Evolutionary conservation across 371 early-diverging fungal genomes (phyloP).

Genomic region (Apophysomyces variabilis): DNA sequence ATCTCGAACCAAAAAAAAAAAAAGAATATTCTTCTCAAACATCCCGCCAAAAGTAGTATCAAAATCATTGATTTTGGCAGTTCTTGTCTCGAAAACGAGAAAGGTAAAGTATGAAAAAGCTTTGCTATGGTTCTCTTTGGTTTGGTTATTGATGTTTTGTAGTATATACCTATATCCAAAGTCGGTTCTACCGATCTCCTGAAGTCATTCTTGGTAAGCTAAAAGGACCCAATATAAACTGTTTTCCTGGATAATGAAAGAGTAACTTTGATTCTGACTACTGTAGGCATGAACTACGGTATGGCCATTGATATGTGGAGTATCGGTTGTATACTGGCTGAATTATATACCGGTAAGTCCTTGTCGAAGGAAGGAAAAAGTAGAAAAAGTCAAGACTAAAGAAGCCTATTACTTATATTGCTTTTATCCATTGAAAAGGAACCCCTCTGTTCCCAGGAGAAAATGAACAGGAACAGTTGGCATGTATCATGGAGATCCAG

Average conservation of each 20-base stretch:
- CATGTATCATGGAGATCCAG: conserved; percentile 89
- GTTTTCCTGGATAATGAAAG: neutral
- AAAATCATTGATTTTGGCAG: conserved; percentile 98
- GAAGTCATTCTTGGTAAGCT: conserved; percentile 88
- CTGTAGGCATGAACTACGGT: conserved; percentile 66
- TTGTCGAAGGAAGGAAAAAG: neutral
- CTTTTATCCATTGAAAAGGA: conserved; percentile 38
- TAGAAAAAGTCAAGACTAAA: neutral
- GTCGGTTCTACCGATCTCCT: conserved; percentile 95
- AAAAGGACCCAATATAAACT: neutral
- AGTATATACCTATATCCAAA: conserved; percentile 95
- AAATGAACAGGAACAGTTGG: conserved; percentile 92
- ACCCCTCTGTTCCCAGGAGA: conserved; percentile 96
- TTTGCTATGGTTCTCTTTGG: neutral
- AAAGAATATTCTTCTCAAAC: conserved; percentile 70
- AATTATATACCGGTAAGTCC: conserved; percentile 77
- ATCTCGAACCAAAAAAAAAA: too few relatives aligned
- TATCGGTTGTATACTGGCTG: conserved; percentile 97
- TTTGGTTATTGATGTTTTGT: neutral
- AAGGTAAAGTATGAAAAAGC: conserved; percentile 15
- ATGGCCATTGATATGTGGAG: conserved; percentile 99
- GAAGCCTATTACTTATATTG: too few relatives aligned
- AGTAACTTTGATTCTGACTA: neutral
- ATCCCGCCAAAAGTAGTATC: conserved; percentile 65
- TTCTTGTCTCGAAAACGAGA: conserved; percentile 80